phyloP scores from a whole-genome alignment of 441 rosid genomes.

The Populus hybrid region DNA sequence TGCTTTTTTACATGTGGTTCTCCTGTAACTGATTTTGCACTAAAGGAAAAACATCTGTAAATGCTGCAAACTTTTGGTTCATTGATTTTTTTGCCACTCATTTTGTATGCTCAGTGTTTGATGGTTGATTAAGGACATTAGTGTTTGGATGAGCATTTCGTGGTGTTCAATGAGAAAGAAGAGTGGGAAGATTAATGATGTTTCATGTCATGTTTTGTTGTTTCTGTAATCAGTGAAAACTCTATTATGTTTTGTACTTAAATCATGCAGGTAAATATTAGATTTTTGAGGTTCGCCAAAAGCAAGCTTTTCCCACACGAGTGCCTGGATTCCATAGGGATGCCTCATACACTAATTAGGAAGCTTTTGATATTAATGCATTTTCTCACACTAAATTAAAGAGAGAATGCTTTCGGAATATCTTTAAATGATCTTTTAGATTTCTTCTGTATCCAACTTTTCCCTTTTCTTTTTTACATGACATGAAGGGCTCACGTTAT shows the following conservation, averaged over 20 bases:
- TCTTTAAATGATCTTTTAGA: neutral
- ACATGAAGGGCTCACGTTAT: neutral
- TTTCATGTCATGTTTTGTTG: constrained; percentile 7
- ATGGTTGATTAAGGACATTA: neutral
- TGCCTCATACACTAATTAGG: neutral
- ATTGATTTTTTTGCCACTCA: neutral
- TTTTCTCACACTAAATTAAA: neutral
- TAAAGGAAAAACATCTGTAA: neutral
- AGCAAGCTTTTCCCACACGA: neutral
- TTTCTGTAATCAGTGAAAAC: neutral
- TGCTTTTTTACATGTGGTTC: neutral
- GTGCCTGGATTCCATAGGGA: neutral
- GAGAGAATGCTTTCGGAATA: neutral
- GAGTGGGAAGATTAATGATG: neutral
- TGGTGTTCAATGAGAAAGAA: neutral
- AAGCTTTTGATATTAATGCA: neutral
- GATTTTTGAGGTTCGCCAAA: neutral
- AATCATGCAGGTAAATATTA: neutral
- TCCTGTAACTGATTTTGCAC: neutral
- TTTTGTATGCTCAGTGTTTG: neutral
- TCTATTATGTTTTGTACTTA: neutral
- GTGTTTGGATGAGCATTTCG: neutral
- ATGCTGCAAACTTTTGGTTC: neutral
- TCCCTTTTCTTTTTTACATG: neutral
- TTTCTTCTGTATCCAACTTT: neutral